phyloP scores from a whole-genome alignment of 148 eudicot genomes.

The Diospyros kaki region DNA sequence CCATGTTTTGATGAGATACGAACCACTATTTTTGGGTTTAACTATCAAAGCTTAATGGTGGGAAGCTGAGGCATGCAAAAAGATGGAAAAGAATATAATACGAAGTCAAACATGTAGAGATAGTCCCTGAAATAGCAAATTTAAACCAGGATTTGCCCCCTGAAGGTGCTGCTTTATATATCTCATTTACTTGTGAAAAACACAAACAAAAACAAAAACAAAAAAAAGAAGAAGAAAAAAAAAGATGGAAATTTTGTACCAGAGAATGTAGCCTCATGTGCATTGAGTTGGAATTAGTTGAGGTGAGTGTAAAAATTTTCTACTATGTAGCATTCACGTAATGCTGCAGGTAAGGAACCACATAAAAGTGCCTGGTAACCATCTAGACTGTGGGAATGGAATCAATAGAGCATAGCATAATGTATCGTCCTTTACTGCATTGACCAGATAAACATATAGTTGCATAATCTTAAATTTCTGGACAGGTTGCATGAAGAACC shows the following conservation, averaged over 20 bases:
- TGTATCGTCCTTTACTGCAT: neutral
- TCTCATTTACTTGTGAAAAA: too few species aligned
- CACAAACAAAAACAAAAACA: too few species aligned
- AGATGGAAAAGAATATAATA: neutral
- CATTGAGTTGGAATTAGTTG: neutral
- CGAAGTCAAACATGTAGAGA: neutral
- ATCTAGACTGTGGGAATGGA: neutral
- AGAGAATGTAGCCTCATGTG: neutral
- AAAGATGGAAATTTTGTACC: neutral
- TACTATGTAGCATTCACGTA: neutral
- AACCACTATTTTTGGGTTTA: neutral
- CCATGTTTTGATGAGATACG: neutral
- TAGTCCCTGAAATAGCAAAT: neutral
- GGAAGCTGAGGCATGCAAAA: neutral
- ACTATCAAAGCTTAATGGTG: neutral
- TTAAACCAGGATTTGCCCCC: neutral
- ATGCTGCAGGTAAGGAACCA: neutral
- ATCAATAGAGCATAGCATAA: neutral
- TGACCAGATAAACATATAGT: neutral
- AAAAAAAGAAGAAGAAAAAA: too few species aligned
- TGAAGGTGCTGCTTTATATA: too few species aligned
- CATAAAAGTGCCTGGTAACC: neutral
- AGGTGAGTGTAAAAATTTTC: neutral
- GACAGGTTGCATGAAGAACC: neutral
- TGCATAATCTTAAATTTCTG: neutral